Evolutionary conservation across 2,329 filamentous ascomycete species (phyloP).

Genomic region (Lecanoromycetidae sp.): DNA sequence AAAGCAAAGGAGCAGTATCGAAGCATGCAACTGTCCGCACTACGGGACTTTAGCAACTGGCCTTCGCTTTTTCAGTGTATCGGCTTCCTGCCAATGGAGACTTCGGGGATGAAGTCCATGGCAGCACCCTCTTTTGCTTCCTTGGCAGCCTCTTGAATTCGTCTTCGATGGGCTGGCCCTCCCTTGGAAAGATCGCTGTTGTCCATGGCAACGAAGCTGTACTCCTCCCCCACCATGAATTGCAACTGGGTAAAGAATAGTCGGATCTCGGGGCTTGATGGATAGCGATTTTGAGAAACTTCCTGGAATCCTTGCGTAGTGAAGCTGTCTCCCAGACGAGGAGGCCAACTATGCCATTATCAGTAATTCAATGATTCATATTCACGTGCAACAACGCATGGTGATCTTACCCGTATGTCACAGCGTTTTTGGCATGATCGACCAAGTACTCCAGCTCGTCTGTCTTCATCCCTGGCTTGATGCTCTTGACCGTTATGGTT

Average conservation of each 20-base stretch:
- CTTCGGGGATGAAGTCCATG: background rate
- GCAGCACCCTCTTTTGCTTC: slow-evolving; percentile 1
- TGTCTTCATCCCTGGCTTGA: background rate
- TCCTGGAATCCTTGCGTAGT: background rate
- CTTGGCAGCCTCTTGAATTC: slow-evolving; percentile 1
- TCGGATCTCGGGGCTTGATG: background rate
- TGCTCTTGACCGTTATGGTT: background rate
- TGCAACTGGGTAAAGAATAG: slow-evolving; percentile 3
- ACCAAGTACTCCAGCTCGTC: background rate
- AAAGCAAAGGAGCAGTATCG: no score
- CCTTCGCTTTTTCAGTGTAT: no score
- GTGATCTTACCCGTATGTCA: background rate
- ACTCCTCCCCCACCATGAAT: slow-evolving; percentile 1
- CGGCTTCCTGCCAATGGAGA: slow-evolving; percentile 22
- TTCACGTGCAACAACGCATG: background rate
- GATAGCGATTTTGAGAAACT: background rate
- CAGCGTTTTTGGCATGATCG: background rate
- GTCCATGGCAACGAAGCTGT: slow-evolving; percentile 3
- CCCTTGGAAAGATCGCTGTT: background rate
- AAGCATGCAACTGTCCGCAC: no score
- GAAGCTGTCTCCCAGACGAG: background rate
- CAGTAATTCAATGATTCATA: no score
- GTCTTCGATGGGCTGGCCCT: slow-evolving; percentile 1
- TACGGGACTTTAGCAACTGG: no score
- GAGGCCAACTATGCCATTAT: background rate